Conservation (phyloP, 78 protist genomes). For the Capsaspora owczarzaki region DNA sequence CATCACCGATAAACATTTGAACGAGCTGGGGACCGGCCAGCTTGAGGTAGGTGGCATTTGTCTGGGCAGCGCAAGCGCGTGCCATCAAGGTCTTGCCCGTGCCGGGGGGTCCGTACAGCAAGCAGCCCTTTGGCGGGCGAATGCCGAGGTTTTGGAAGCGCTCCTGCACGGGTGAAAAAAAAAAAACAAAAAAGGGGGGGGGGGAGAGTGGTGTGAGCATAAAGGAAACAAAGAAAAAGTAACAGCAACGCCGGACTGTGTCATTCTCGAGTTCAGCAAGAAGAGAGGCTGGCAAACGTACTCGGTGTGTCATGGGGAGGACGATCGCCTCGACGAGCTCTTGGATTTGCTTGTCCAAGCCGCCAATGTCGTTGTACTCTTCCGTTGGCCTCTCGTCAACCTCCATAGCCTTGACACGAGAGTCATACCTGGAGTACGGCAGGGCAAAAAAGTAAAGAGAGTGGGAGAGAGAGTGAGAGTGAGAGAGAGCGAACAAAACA, state of each 20-base stretch:
- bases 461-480: not conserved
- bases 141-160: conserved; percentile 87
- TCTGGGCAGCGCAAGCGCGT: conserved; percentile 97
- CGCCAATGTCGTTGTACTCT: conserved; percentile 95
- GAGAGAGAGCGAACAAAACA: not conserved
- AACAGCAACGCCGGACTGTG: too few species aligned
- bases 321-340: conserved; percentile 95
- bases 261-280: too few species aligned
- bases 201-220: too few species aligned
- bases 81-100: conserved; percentile 98
- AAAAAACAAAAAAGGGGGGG: too few species aligned
- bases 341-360: conserved; percentile 95
- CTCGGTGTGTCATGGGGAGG: conserved; percentile 94
- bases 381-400: conserved; percentile 98
- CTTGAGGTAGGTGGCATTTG: conserved; percentile 92
- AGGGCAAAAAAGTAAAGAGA: too few species aligned
- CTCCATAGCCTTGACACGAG: conserved; percentile 99
- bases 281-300: too few species aligned
- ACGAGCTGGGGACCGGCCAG: conserved; percentile 98
- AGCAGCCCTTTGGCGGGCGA: conserved; percentile 81
- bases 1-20: conserved; percentile 99
- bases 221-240: too few species aligned
- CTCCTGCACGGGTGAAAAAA: too few species aligned
- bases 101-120: conserved; percentile 93
- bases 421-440: conserved; percentile 83